Base-by-base conservation (phyloP, 495 filamentous ascomycete species). In the Cenococcum geophilum region DNA sequence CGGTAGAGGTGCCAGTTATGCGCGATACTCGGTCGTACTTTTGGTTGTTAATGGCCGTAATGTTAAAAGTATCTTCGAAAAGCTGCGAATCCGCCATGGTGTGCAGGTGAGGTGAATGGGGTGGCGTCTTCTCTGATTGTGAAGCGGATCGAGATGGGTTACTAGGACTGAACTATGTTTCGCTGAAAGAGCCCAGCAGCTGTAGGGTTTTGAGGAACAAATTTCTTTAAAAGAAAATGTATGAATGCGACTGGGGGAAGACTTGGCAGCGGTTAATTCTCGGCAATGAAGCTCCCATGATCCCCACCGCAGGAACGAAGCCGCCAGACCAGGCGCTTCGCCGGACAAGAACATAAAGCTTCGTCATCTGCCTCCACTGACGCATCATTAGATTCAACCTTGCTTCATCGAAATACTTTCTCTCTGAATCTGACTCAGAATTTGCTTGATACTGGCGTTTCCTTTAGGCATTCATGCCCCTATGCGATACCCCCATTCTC, bases 1-100 rank as follows among this genome's bases (percentile, higher is more conserved):
- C 86, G 57, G 82, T 79, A 21, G 84, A 91, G 34, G 78, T 85
- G 68, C 82, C 89, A 45, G 73, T 79, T 68, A 97, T 78, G 65
- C 93, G 92, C 47, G 86, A 84, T 42, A 97, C 92, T 56, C 92
- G 90, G 77, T 97, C 93, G 75, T 99, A 99, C 76, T 97, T 96
- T 63, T 85, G 77, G 55, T 83, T 77, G 79, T 92, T 87, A 73
- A 91, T 71, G 48, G 74, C 70, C 57, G 87, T 90, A 71, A 99
- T 80, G 57, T 78, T 84, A 85, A 99, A 97, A 71, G 83, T 84
- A 60, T 95, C 90, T 73, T 96, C 90, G 79, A 92, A 96, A 74
- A 97, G 87, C 63, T 91, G 82, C 11, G 92, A 83, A 78, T 98
- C 91, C 40, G 66, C 37, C 66, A 68, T 68, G 25, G 54, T 59